These are phyloP conservation scores for Neofusicoccum ribis DNA, from an alignment of 2,329 filamentous ascomycete species.

Conservation along the genomic window DNA sequence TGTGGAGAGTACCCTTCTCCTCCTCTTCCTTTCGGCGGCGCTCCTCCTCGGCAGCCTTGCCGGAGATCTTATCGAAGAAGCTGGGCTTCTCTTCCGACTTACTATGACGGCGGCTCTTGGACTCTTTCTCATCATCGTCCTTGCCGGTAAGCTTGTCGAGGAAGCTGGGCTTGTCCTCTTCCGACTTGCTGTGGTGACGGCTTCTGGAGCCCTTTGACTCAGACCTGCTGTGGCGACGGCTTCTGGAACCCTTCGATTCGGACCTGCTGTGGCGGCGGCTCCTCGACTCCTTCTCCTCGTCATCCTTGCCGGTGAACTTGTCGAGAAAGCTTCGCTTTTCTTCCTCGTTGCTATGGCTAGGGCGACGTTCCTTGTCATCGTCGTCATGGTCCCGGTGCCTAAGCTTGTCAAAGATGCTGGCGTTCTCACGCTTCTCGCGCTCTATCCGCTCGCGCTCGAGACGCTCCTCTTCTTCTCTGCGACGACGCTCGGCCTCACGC, in stretches of 20 bases:
- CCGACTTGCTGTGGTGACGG: not conserved
- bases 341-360: not conserved
- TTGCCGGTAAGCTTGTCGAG: constrained; percentile 13
- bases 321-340: constrained; percentile 6
- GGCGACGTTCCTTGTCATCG: constrained; percentile 8
- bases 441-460: constrained; percentile 14
- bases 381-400: not conserved
- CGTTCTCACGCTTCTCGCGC: constrained; percentile 7
- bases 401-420: constrained; percentile 15
- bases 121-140: not conserved
- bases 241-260: constrained; percentile 1
- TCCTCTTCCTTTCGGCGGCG: constrained; percentile 12
- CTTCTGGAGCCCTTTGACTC: not conserved
- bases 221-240: not conserved
- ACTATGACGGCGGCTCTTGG: not conserved
- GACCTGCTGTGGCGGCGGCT: constrained; percentile 10
- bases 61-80: constrained; percentile 19
- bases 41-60: constrained; percentile 16
- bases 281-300: not conserved
- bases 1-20: constrained; percentile 4
- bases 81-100: constrained; percentile 11
- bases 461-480: constrained; percentile 4
- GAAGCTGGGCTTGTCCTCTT: constrained; percentile 1
- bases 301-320: constrained; percentile 9
- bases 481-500: constrained; percentile 10